Percentiles rank a stretch among this genome's conserved stretches.
Conservation (phyloP, 2,329 filamentous ascomycete genomes). For the Orbilia ellipsospora region DNA sequence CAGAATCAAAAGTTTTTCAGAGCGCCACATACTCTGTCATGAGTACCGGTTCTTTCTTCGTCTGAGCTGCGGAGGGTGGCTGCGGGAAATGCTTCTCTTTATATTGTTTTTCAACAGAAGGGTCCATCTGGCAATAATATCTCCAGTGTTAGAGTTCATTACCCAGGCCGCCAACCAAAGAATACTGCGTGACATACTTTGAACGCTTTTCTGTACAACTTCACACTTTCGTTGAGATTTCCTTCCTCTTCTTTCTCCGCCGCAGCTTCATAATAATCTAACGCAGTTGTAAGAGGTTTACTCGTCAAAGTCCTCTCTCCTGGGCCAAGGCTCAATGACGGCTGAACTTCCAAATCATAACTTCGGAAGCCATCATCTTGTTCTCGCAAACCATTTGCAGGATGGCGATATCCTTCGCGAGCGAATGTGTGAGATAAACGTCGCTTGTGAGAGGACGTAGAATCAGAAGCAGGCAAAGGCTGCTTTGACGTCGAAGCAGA, state of each 20-base stretch:
- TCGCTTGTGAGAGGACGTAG: conserved; percentile 45
- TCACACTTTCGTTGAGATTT: conserved; percentile 86
- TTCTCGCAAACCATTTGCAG: conserved; percentile 21
- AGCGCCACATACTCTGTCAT: conserved; percentile 54
- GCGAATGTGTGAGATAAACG: conserved; percentile 25
- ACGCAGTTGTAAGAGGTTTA: conserved; percentile 68
- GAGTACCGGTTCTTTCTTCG: conserved; percentile 34
- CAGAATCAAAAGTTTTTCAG: not conserved
- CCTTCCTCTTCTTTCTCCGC: conserved; percentile 88
- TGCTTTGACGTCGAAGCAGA: conserved; percentile 61
- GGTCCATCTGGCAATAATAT: conserved; percentile 73
- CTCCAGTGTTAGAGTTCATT: too few relatives aligned
- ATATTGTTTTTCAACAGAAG: conserved; percentile 84
- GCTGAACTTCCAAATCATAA: conserved; percentile 38
- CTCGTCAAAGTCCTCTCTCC: conserved; percentile 38
- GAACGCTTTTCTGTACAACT: conserved; percentile 82
- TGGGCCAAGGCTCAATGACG: conserved; percentile 14
- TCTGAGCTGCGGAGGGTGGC: conserved; percentile 24
- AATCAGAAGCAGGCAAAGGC: conserved; percentile 55
- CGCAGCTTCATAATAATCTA: conserved; percentile 92
- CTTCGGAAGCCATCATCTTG: conserved; percentile 43
- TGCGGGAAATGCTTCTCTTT: conserved; percentile 88
- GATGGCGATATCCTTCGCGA: conserved; percentile 17
- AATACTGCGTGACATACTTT: not conserved
- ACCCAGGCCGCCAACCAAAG: not conserved